Evolutionary conservation across 2,329 filamentous ascomycete species (phyloP).

Genomic region (Ramularia collo-cygni): DNA sequence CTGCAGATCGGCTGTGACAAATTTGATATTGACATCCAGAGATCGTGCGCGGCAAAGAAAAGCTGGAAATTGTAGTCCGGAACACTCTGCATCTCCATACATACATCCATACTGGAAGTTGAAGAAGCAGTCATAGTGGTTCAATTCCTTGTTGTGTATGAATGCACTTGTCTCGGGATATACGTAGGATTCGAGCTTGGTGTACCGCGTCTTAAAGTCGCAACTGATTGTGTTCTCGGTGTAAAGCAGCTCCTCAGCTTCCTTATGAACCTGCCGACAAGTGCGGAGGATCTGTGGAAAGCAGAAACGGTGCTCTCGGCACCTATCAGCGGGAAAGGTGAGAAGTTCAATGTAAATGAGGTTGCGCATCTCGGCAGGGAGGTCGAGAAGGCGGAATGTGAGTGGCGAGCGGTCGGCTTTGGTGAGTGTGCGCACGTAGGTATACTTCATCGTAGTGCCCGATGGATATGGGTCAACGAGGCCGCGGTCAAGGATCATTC

Average conservation of each 20-base stretch:
- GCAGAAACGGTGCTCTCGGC: conserved; percentile 15
- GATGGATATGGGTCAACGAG: conserved; percentile 15
- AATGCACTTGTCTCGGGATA: no score
- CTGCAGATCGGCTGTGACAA: no score
- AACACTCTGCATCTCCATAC: no score
- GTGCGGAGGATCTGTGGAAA: conserved; percentile 19
- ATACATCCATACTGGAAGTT: no score
- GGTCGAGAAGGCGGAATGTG: conserved; percentile 18
- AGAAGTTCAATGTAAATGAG: conserved; percentile 18
- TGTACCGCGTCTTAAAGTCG: no score
- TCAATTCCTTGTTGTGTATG: no score
- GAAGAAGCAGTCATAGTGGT: no score
- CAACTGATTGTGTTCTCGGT: background rate
- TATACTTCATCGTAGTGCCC: conserved; percentile 16
- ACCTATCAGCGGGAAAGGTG: conserved; percentile 1
- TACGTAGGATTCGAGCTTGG: no score
- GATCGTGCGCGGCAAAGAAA: no score
- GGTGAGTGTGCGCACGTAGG: conserved; percentile 12
- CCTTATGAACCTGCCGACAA: conserved; percentile 14
- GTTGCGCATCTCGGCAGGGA: conserved; percentile 20
- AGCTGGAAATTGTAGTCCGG: no score
- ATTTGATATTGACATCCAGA: no score
- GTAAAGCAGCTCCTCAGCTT: conserved; percentile 21
- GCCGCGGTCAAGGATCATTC: conserved; percentile 12
- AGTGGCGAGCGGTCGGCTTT: conserved; percentile 7